Conservation (phyloP, 2,329 filamentous ascomycete species). For the Zymoseptoria crescenta region DNA sequence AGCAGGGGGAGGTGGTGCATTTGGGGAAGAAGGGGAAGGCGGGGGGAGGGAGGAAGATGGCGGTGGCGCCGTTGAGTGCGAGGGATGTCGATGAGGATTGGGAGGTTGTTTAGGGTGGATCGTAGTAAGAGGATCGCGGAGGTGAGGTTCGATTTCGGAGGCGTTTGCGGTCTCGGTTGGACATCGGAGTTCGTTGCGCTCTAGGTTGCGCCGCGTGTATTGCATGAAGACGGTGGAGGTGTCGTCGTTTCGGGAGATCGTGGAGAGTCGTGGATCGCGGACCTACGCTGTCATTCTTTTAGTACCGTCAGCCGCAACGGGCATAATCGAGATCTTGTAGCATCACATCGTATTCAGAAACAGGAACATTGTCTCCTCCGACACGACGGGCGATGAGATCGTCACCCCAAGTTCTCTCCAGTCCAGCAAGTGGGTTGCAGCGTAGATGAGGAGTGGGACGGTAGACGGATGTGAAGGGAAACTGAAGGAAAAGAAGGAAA, state of each 20-base stretch:
- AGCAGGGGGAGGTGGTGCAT: slow-evolving; percentile 26
- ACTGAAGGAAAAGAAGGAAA: too few species aligned
- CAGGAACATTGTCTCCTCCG: too few species aligned
- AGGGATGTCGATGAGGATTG: background rate
- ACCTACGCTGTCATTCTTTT: background rate
- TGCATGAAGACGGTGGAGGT: background rate
- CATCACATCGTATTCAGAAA: background rate
- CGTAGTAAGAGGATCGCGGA: background rate
- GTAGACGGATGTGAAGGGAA: too few species aligned
- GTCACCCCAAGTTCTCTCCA: too few species aligned
- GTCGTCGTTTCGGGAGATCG: background rate
- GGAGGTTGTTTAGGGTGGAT: background rate
- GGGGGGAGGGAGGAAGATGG: background rate
- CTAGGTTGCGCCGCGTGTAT: background rate
- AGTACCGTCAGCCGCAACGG: background rate
- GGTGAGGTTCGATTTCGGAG: background rate
- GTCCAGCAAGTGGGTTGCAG: too few species aligned
- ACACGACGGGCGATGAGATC: too few species aligned
- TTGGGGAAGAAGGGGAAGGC: background rate
- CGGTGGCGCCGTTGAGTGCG: background rate
- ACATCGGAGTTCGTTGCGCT: background rate
- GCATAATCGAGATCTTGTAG: background rate
- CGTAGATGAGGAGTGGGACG: too few species aligned
- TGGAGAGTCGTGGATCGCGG: background rate
- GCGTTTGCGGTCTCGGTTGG: background rate